Evolutionary conservation across 2,329 filamentous ascomycete species (phyloP).

Genomic region (Microdochium bolleyi): DNA sequence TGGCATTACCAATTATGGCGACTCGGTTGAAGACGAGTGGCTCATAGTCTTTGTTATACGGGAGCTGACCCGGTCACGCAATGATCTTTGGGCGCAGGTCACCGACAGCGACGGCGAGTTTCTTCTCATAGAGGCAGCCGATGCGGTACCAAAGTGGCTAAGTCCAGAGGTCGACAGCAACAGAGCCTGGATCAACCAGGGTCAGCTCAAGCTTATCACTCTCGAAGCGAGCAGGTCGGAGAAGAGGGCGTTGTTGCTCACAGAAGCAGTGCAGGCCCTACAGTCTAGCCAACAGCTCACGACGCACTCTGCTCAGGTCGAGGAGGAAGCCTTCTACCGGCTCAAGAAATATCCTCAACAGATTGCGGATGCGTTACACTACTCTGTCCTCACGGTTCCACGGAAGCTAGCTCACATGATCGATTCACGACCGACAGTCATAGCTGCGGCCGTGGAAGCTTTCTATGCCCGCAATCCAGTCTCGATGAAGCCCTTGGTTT

Average conservation of each 20-base stretch:
- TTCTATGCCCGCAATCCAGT: constrained; percentile 88
- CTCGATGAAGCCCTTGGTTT: constrained; percentile 60
- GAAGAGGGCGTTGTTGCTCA: constrained; percentile 44
- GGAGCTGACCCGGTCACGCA: constrained; percentile 66
- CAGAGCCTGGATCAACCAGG: constrained; percentile 80
- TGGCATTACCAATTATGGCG: constrained; percentile 79
- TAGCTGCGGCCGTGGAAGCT: constrained; percentile 78
- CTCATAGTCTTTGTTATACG: constrained; percentile 84
- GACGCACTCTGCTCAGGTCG: constrained; percentile 64
- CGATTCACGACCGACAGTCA: constrained; percentile 63
- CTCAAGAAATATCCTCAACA: constrained; percentile 75
- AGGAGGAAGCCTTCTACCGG: constrained; percentile 86
- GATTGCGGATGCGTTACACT: constrained; percentile 68
- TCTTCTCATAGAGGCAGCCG: constrained; percentile 86
- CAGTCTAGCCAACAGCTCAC: constrained; percentile 46
- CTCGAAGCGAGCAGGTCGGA: constrained; percentile 27
- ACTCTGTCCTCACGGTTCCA: constrained; percentile 65
- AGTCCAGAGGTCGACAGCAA: constrained; percentile 85
- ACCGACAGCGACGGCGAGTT: constrained; percentile 92
- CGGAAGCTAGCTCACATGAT: constrained; percentile 75
- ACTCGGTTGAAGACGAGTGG: constrained; percentile 97
- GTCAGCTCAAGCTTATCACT: constrained; percentile 68
- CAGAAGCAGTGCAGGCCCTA: constrained; percentile 58
- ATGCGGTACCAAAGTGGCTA: constrained; percentile 79
- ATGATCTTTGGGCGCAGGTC: constrained; percentile 72